Percentiles rank a stretch among this genome's conserved stretches.
Conservation (phyloP, 225 moss, liverwort and hornwort genomes). For the Bryoerythrophyllum caledonicum region DNA sequence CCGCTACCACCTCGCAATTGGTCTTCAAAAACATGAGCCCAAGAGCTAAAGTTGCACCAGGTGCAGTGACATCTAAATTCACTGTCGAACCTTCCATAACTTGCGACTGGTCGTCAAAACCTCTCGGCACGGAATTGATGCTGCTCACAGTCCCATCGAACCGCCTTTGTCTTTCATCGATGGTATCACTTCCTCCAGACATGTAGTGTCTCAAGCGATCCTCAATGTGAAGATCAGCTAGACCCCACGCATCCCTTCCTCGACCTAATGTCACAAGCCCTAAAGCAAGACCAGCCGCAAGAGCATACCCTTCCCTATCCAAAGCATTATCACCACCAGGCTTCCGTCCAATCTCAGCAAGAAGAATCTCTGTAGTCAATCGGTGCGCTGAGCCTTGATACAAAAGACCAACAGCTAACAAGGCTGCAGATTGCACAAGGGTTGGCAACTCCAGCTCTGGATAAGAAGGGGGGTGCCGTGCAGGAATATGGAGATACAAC, state of each 20-base stretch:
- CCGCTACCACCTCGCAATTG: constrained; percentile 85
- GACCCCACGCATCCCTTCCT: constrained; percentile 97
- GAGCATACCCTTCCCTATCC: constrained; percentile 93
- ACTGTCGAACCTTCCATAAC: constrained; percentile 94
- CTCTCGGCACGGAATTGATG: constrained; percentile 55
- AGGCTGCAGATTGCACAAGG: constrained; percentile 96
- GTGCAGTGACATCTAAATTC: constrained; percentile 97
- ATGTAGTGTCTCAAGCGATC: constrained; percentile 91
- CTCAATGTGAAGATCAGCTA: constrained; percentile 95
- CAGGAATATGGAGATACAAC: constrained; percentile 95
- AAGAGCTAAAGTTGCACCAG: constrained; percentile 96
- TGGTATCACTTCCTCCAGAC: constrained; percentile 88
- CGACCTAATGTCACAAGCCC: constrained; percentile 95
- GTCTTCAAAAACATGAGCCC: constrained; percentile 99
- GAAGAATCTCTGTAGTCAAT: constrained; percentile 93
- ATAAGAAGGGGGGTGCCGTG: constrained; percentile 92
- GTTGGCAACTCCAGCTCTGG: constrained; percentile 96
- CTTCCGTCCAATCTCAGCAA: constrained; percentile 96
- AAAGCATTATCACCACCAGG: constrained; percentile 87
- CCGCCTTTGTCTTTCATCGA: constrained; percentile 84
- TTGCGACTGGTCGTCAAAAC: constrained; percentile 77
- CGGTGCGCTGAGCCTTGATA: constrained; percentile 99
- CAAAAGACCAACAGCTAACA: constrained; percentile 88
- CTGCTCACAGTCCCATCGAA: constrained; percentile 65
- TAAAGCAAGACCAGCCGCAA: constrained; percentile 93